phyloP scores from a whole-genome alignment of 1,284 basidiomycete species.

The Melampsora larici-populina region DNA sequence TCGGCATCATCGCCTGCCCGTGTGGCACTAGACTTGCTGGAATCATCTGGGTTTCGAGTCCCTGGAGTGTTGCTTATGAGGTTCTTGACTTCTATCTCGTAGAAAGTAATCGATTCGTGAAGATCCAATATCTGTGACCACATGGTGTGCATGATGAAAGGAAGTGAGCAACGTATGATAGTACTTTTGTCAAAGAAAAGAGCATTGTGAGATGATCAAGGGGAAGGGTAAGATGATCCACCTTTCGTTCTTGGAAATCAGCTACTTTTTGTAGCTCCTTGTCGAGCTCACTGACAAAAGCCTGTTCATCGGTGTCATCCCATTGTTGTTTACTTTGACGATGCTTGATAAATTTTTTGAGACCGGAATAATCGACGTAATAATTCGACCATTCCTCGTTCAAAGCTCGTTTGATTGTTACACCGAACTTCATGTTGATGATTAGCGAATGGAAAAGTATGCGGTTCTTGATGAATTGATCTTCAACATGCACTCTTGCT shows the following conservation, averaged over 20 bases:
- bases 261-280: conserved; percentile 33
- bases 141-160: not conserved
- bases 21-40: conserved; percentile 51
- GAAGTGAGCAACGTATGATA: conserved; percentile 12
- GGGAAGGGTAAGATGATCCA: conserved; percentile 46
- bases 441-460: not conserved
- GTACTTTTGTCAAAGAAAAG: not conserved
- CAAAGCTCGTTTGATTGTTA: conserved; percentile 65
- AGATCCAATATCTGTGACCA: conserved; percentile 77
- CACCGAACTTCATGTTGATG: conserved; percentile 46
- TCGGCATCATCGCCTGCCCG: conserved; percentile 45
- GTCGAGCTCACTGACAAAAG: conserved; percentile 14
- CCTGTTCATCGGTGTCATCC: conserved; percentile 46
- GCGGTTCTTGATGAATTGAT: conserved; percentile 56
- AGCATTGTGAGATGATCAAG: conserved; percentile 27
- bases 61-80: conserved; percentile 59
- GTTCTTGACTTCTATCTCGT: conserved; percentile 72
- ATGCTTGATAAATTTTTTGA: conserved; percentile 87
- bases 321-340: conserved; percentile 45
- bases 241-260: conserved; percentile 40
- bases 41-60: too few species aligned
- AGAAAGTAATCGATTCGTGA: conserved; percentile 70
- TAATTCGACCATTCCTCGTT: conserved; percentile 86
- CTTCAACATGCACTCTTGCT: conserved; percentile 69
- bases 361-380: conserved; percentile 74